Conservation (phyloP, 2,329 filamentous ascomycete genomes). For the Diaporthe velutina region DNA sequence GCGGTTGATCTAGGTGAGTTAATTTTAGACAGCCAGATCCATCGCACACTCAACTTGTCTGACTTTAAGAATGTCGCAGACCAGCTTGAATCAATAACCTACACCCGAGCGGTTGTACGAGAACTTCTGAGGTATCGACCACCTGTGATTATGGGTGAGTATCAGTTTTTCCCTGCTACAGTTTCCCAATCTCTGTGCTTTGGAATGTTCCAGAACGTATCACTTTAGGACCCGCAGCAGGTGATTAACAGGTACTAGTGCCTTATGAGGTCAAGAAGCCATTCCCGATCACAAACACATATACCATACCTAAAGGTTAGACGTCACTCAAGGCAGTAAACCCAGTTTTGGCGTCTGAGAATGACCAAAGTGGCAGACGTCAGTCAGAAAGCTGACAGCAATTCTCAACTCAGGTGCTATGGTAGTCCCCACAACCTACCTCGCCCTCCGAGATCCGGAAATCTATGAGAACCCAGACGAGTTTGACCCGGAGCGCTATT, state of each 20-base stretch:
- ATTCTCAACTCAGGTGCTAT: slow-evolving; percentile 71
- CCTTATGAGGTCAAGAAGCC: slow-evolving; percentile 95
- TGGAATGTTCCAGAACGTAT: too few relatives aligned
- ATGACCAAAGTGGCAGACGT: not conserved
- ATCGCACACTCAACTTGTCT: not conserved
- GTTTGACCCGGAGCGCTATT: slow-evolving; percentile 93
- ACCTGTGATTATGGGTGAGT: slow-evolving; percentile 96
- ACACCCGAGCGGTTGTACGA: slow-evolving; percentile 93
- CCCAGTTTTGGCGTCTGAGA: not conserved
- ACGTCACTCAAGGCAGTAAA: not conserved
- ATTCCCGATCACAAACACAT: slow-evolving; percentile 87
- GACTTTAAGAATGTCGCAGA: slow-evolving; percentile 57
- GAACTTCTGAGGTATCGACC: slow-evolving; percentile 94
- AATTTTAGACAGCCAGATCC: not conserved
- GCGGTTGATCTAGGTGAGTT: slow-evolving; percentile 71
- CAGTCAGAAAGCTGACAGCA: not conserved
- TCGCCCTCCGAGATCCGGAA: slow-evolving; percentile 91
- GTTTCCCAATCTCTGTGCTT: too few relatives aligned
- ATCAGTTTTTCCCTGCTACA: too few relatives aligned
- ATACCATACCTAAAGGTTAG: slow-evolving; percentile 88
- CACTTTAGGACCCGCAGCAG: too few relatives aligned
- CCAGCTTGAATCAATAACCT: slow-evolving; percentile 85
- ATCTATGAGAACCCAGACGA: slow-evolving; percentile 90
- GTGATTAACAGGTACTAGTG: too few relatives aligned
- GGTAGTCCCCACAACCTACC: slow-evolving; percentile 92